Base-by-base conservation (phyloP, 345 rosid species). In the Eucalyptus pauciflora region DNA sequence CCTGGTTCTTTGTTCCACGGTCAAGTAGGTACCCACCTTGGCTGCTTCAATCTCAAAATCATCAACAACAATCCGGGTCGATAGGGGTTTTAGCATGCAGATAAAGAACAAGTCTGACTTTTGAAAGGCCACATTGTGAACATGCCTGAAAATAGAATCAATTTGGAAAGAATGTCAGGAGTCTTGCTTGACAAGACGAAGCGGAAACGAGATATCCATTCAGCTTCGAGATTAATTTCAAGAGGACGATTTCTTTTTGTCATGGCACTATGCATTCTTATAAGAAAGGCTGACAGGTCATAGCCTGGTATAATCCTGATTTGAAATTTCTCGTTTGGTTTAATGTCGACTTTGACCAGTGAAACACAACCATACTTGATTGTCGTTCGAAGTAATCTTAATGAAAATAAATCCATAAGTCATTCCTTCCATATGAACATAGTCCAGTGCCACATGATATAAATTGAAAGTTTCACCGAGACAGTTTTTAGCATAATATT, bases 101-200 rank as follows among this genome's bases (percentile, higher is more conserved):
- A 97, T 93, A 88, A 97, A 97, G 93, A 97, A 96, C 92, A 97
- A 87, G 92, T 97, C 99, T 29, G 99, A 96, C 92, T 97, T 97
- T 85, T 96, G 94, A 91, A 97, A 97, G 3, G 98, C 98, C 87
- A 94, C 93, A 81, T 96, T 93, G 91, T 97, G 99, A 46, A 95
- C 98, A 92, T 98, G 99, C 94, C 99, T 98, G 94, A 88, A 92
- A 92, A 88, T 87, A 86, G 51, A 6, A 10, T 41, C 51, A 46
- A 56, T 45, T 4, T 15, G 88, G 9, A 12, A 24, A 46, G 41
- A 60, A 87, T 14, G 90, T 50, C 62, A 33, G 60, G 76, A 20
- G 13, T 56, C 87, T 86, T 2, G 62, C 20, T 31, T 17, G 25
- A 27, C n/a, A 1, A 86, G 54, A 52, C 14, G 0, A 27, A 86